Evolutionary conservation across 345 rosid genomes (phyloP).

Genomic region (Leavenworthia alabamica): DNA sequence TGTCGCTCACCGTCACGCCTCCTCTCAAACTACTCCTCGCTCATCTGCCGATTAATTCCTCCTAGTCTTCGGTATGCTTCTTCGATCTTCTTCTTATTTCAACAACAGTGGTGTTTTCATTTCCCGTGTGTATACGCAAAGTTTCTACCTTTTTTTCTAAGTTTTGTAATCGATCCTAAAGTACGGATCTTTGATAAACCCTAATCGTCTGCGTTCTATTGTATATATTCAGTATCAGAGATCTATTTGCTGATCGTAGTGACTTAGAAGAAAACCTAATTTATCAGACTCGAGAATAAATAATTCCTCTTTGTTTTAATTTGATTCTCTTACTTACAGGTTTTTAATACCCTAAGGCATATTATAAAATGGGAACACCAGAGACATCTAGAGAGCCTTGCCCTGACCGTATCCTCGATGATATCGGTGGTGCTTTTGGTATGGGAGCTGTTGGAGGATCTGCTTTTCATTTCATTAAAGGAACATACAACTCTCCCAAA

Average conservation of each 20-base stretch:
- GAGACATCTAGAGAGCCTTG: slow-evolving; percentile 80
- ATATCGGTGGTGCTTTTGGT: slow-evolving; percentile 75
- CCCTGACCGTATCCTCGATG: slow-evolving; percentile 75
- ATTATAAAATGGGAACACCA: slow-evolving; percentile 66
- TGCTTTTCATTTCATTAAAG: slow-evolving; percentile 68
- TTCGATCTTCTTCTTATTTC: background rate
- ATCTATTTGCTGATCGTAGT: background rate
- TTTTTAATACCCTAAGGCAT: background rate
- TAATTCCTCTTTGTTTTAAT: background rate
- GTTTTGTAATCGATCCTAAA: background rate
- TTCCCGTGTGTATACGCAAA: background rate
- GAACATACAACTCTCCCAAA: slow-evolving; percentile 51
- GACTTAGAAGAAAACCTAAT: slow-evolving; percentile 1
- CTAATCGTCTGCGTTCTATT: background rate
- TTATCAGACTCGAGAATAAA: background rate
- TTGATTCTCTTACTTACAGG: background rate
- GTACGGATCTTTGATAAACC: background rate
- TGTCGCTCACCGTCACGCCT: slow-evolving; percentile 11
- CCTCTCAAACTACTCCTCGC: background rate
- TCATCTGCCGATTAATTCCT: background rate
- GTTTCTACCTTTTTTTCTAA: background rate
- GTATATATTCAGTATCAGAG: background rate
- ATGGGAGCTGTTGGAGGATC: slow-evolving; percentile 86
- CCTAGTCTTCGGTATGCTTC: slow-evolving; percentile 11
- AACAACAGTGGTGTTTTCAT: background rate